A percentile compares a stretch with the other conserved stretches of the same genome.
These are phyloP conservation scores for Puccinia triticina DNA, from an alignment of 1,284 basidiomycete genomes.

Conservation along the genomic window DNA sequence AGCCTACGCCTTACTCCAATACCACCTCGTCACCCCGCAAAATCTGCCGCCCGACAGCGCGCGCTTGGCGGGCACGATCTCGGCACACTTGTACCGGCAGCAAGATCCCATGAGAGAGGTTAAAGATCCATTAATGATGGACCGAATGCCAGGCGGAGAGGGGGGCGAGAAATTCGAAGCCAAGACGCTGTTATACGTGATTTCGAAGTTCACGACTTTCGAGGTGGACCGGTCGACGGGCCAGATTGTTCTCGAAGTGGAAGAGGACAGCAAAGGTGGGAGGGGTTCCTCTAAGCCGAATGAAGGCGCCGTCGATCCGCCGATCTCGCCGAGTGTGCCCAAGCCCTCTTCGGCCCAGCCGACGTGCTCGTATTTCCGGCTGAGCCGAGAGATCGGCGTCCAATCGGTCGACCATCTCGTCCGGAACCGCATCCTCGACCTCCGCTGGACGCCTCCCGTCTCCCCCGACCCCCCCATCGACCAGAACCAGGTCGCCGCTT, in stretches of 20 bases:
- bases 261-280: no score
- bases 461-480: neutral
- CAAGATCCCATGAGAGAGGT: neutral
- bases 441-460: conserved; percentile 25
- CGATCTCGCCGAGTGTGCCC: neutral
- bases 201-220: neutral
- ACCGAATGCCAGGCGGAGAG: neutral
- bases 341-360: neutral
- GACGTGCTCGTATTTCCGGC: conserved; percentile 12
- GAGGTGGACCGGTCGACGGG: conserved; percentile 16
- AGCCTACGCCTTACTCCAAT: conserved; percentile 39
- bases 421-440: conserved; percentile 13
- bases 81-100: neutral
- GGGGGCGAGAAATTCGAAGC: neutral
- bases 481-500: neutral
- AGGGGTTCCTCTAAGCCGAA: neutral
- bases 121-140: no score
- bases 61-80: neutral
- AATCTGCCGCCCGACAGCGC: neutral
- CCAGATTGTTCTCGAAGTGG: neutral
- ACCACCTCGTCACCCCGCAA: conserved; percentile 25
- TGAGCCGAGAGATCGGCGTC: conserved; percentile 24
- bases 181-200: neutral
- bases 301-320: neutral
- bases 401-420: conserved; percentile 18